phyloP scores from a whole-genome alignment of 805 yeast species.

The Myxozyma mucilagina region DNA sequence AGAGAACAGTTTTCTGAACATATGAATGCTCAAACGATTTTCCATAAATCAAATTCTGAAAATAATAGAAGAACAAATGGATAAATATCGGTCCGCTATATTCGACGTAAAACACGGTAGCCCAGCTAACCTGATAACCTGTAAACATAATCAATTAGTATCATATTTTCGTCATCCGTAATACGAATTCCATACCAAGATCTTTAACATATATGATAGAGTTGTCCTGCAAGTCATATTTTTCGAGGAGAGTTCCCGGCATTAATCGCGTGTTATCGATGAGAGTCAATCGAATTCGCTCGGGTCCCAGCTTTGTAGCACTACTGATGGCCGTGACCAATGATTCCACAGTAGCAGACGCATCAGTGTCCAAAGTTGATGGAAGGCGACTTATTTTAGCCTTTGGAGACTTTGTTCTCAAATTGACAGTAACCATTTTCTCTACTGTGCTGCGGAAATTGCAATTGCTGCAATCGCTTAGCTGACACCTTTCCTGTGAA shows the following conservation, averaged over 20 bases:
- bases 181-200: constrained; percentile 54
- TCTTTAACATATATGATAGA: constrained; percentile 69
- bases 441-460: not conserved
- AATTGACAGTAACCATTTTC: constrained; percentile 23
- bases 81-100: constrained; percentile 86
- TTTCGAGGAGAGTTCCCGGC: constrained; percentile 21
- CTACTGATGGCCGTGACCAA: constrained; percentile 49
- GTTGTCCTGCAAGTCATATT: constrained; percentile 29
- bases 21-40: constrained; percentile 44
- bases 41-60: constrained; percentile 44
- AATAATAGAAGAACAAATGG: constrained; percentile 66
- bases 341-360: constrained; percentile 48
- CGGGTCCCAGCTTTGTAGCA: constrained; percentile 48
- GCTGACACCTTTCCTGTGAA: not conserved
- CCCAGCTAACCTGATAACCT: constrained; percentile 83
- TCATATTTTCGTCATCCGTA: not conserved
- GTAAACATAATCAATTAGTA: no score
- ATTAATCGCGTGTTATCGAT: constrained; percentile 27
- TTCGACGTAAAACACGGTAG: constrained; percentile 83
- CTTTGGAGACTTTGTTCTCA: constrained; percentile 35
- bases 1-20: constrained; percentile 55
- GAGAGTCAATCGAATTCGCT: constrained; percentile 59
- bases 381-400: constrained; percentile 35
- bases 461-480: not conserved
- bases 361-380: constrained; percentile 35